phyloP scores from a whole-genome alignment of 1,284 basidiomycete genomes.

The Ganoderma lingzhi region DNA sequence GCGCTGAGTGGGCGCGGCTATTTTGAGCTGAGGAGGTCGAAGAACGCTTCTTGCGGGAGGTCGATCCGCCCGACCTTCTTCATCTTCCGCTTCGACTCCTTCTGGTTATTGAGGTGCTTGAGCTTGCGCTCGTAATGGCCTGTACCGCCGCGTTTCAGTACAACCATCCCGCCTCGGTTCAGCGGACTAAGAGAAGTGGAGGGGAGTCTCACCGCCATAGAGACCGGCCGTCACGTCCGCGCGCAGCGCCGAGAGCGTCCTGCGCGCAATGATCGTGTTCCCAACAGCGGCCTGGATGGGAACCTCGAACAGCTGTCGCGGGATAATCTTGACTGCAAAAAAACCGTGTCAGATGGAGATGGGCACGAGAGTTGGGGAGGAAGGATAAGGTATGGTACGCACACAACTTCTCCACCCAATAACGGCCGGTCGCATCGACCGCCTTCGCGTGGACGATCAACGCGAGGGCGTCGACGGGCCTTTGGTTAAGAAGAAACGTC shows the following conservation, averaged over 20 bases:
- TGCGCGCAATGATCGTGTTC: slow-evolving; percentile 88
- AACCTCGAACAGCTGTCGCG: slow-evolving; percentile 93
- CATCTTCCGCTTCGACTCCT: slow-evolving; percentile 88
- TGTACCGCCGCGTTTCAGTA: slow-evolving; percentile 39
- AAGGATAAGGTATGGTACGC: not conserved
- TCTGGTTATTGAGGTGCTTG: slow-evolving; percentile 93
- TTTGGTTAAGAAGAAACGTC: slow-evolving; percentile 87
- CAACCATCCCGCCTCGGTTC: not conserved
- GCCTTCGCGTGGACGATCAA: slow-evolving; percentile 85
- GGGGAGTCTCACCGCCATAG: slow-evolving; percentile 76
- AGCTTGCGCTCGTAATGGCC: slow-evolving; percentile 92
- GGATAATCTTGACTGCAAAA: slow-evolving; percentile 83
- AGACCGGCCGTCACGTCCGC: slow-evolving; percentile 96
- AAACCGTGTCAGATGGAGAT: not conserved
- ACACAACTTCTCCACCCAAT: slow-evolving; percentile 93
- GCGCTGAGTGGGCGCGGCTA: not conserved
- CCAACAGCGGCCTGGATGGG: slow-evolving; percentile 91
- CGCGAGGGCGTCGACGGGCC: slow-evolving; percentile 92
- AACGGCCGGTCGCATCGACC: slow-evolving; percentile 75
- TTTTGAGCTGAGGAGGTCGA: slow-evolving; percentile 77
- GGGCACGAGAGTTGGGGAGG: not conserved
- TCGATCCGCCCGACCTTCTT: slow-evolving; percentile 89
- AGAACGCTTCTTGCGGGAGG: slow-evolving; percentile 92
- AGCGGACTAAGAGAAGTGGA: not conserved
- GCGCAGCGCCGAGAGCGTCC: slow-evolving; percentile 87